These are phyloP conservation scores for Didymella pinodella DNA, from an alignment of 2,329 filamentous ascomycete species.

Conservation along the genomic window DNA sequence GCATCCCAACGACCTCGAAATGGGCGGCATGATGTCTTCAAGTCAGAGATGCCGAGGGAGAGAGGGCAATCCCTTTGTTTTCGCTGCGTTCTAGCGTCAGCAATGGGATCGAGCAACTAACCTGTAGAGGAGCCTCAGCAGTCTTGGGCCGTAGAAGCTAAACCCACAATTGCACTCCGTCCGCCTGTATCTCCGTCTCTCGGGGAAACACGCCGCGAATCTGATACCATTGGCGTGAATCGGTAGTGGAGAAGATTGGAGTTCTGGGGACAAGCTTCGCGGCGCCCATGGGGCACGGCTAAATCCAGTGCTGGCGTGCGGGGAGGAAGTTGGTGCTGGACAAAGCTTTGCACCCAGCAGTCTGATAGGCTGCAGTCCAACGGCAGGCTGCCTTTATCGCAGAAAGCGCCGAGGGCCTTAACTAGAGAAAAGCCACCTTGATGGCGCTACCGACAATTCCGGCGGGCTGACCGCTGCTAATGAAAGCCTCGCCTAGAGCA, in stretches of 20 bases:
- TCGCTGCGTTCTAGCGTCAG: constrained; percentile 6
- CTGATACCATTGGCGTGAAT: constrained; percentile 21
- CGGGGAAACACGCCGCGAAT: constrained; percentile 26
- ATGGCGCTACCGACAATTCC: constrained; percentile 27
- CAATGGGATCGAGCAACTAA: constrained; percentile 9
- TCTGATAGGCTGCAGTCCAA: constrained; percentile 27
- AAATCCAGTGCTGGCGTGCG: constrained; percentile 26
- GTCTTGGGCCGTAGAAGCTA: constrained; percentile 5
- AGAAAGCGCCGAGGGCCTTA: constrained; percentile 19
- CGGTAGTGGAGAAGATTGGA: constrained; percentile 23
- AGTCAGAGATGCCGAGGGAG: background rate
- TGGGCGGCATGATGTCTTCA: background rate
- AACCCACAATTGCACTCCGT: constrained; percentile 24
- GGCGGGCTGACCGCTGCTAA: constrained; percentile 32
- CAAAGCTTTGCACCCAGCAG: constrained; percentile 23
- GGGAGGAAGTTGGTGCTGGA: constrained; percentile 26
- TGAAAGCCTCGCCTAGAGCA: constrained; percentile 25
- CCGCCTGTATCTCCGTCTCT: constrained; percentile 20
- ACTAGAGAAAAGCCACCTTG: constrained; percentile 24
- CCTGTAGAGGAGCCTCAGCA: constrained; percentile 1
- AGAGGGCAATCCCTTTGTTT: constrained; percentile 7
- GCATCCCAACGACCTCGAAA: background rate
- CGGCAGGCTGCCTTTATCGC: constrained; percentile 22
- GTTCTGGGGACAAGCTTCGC: constrained; percentile 29
- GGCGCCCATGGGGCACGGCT: constrained; percentile 25